These are phyloP conservation scores for Talaromyces sp. DNA, from an alignment of 2,329 filamentous ascomycete genomes.

Conservation along the genomic window DNA sequence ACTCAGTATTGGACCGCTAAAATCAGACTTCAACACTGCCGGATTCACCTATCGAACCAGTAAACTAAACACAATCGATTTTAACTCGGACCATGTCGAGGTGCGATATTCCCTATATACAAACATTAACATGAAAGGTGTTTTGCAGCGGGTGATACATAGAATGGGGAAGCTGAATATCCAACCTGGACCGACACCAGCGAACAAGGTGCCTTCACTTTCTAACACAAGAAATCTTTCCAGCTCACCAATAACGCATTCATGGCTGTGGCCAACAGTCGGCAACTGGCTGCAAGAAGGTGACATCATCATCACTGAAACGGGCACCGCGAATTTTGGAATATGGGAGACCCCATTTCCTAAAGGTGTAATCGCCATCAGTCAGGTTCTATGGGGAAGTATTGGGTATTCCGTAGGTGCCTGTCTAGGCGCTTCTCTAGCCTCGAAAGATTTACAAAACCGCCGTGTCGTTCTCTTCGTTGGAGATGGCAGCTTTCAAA, in stretches of 20 bases:
- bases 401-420: constrained; percentile 60
- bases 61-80: constrained; percentile 72
- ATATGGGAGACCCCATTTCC: constrained; percentile 50
- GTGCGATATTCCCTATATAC: constrained; percentile 78
- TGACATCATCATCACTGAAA: constrained; percentile 56
- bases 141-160: constrained; percentile 66
- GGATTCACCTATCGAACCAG: constrained; percentile 78
- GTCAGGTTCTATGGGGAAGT: constrained; percentile 54
- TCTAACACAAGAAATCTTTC: constrained; percentile 21
- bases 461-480: constrained; percentile 55
- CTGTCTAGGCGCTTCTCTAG: constrained; percentile 53
- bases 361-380: constrained; percentile 44
- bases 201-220: constrained; percentile 50
- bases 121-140: constrained; percentile 70
- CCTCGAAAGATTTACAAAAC: constrained; percentile 32
- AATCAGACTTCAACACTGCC: constrained; percentile 49
- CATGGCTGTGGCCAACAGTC: constrained; percentile 46
- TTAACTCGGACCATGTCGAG: constrained; percentile 68
- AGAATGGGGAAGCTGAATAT: constrained; percentile 55
- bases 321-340: constrained; percentile 55
- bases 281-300: constrained; percentile 46
- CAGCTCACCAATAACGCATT: constrained; percentile 43
- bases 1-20: constrained; percentile 34
- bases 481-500: constrained; percentile 61
- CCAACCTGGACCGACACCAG: constrained; percentile 43